Base-by-base conservation (phyloP, 2,329 filamentous ascomycete species). In the Scedosporium apiospermum region DNA sequence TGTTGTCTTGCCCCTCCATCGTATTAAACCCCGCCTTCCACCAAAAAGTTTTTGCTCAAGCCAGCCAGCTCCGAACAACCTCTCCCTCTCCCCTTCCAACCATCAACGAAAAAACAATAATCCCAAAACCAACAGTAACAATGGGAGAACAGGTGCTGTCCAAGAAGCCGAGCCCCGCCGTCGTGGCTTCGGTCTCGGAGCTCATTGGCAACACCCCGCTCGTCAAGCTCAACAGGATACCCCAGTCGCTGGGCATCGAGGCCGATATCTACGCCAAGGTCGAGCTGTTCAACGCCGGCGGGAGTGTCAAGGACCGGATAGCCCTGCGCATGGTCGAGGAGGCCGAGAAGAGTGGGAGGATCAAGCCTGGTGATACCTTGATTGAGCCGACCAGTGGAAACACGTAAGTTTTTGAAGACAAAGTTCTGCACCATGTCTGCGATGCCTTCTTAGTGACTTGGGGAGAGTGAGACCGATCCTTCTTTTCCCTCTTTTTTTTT, bases 351-450 rank as follows among this genome's bases (percentile, higher is more conserved):
- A 88, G 84, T 61, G 95, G 95, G 57, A 87, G 93, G 67, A 97
- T 99, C 77, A 97, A 95, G 82, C 95, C 95, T 30, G 95, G 93
- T 63, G 93, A 98, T 77, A 98, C 92, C 61, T 79, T 99, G 71
- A 99, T 99, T 72, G 95, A 99, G 82, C 95, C 95, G 9, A 99
- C 95, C 58, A 96, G 91, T 71, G 95, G 95, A 62, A 99, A 99
- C 75, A 99, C 95, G 80, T n/a, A n/a, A n/a, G n/a, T n/a, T n/a
- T n/a, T n/a, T n/a, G n/a, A n/a, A n/a, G n/a, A n/a, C n/a, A n/a
- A n/a, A n/a, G n/a, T n/a, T n/a, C n/a, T n/a, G n/a, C n/a, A n/a
- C n/a, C n/a, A n/a, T n/a, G n/a, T n/a, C n/a, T n/a, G n/a, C n/a
- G n/a, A n/a, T n/a, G n/a, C n/a, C 9, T 38, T 18, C 46, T n/a